Conservation (phyloP, 176 grass and related monocot species). For the Paspalum vaginatum region DNA sequence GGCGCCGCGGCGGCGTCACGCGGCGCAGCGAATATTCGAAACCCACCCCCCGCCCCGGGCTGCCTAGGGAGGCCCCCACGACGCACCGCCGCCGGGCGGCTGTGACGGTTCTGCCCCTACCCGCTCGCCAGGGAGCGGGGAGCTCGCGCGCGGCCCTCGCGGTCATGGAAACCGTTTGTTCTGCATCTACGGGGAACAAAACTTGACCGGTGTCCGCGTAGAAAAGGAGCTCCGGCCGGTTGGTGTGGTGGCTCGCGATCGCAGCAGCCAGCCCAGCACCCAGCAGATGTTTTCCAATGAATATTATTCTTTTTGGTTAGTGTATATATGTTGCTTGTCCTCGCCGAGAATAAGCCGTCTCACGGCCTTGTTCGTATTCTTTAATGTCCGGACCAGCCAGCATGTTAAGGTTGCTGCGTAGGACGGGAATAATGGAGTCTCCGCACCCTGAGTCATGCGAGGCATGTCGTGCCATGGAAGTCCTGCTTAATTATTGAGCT, state of each 20-base stretch:
- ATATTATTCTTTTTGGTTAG: neutral
- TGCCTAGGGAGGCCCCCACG: neutral
- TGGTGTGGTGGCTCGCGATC: neutral
- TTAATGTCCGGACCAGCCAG: neutral
- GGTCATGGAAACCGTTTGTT: neutral
- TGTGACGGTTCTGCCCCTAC: slow-evolving; percentile 32
- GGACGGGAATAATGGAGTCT: neutral
- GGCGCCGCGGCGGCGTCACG: slow-evolving; percentile 3
- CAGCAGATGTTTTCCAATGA: neutral
- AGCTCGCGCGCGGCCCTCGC: too few species aligned
- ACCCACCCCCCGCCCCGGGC: neutral
- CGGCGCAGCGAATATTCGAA: slow-evolving; percentile 46
- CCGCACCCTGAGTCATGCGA: slow-evolving; percentile 1
- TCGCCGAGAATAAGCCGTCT: neutral
- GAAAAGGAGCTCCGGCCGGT: neutral
- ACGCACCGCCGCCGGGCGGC: neutral
- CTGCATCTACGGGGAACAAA: neutral
- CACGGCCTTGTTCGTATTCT: neutral
- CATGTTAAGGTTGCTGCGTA: too few species aligned
- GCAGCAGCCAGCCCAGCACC: too few species aligned
- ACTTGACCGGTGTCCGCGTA: neutral
- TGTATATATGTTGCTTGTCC: neutral
- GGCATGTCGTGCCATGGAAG: neutral
- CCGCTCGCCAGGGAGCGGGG: too few species aligned
- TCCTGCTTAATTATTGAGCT: neutral